phyloP scores from a whole-genome alignment of 768 basidiomycete species.

The Suillus decipiens region DNA sequence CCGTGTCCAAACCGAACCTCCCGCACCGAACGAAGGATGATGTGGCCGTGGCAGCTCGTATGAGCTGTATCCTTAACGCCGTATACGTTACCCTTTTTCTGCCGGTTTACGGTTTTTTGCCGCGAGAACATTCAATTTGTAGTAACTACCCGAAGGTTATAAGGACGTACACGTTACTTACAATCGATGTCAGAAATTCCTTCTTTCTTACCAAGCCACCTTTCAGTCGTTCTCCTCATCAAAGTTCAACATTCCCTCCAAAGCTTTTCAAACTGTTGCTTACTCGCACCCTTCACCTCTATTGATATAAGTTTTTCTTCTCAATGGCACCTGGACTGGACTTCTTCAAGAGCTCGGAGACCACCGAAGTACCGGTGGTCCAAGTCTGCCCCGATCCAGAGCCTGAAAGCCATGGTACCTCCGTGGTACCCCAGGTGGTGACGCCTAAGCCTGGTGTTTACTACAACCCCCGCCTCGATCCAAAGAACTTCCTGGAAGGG shows the following conservation, averaged over 20 bases:
- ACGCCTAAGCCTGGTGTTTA: slow-evolving; percentile 39
- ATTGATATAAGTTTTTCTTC: slow-evolving; percentile 7
- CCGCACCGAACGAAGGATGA: slow-evolving; percentile 15
- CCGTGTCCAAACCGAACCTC: slow-evolving; percentile 9
- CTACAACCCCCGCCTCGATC: slow-evolving; percentile 69
- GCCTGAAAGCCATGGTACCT: neutral
- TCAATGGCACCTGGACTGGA: slow-evolving; percentile 37
- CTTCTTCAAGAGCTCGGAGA: slow-evolving; percentile 28
- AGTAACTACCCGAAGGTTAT: slow-evolving; percentile 19
- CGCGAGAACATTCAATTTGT: slow-evolving; percentile 17
- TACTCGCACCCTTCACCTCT: slow-evolving; percentile 7
- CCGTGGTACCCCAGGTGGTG: slow-evolving; percentile 12
- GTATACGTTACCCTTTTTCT: slow-evolving; percentile 30
- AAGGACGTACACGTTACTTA: slow-evolving; percentile 13
- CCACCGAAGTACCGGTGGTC: neutral
- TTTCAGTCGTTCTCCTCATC: neutral
- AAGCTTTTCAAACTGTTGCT: slow-evolving; percentile 13
- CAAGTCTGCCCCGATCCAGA: slow-evolving; percentile 12
- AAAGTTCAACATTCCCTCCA: slow-evolving; percentile 21
- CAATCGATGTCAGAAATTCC: slow-evolving; percentile 6
- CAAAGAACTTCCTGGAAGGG: slow-evolving; percentile 67
- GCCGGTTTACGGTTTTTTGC: slow-evolving; percentile 13
- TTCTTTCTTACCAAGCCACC: slow-evolving; percentile 9
- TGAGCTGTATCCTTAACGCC: slow-evolving; percentile 10
- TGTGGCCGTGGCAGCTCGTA: slow-evolving; percentile 9